Base-by-base conservation (phyloP, 495 filamentous ascomycete genomes). In the Annulohypoxylon maeteangense region DNA sequence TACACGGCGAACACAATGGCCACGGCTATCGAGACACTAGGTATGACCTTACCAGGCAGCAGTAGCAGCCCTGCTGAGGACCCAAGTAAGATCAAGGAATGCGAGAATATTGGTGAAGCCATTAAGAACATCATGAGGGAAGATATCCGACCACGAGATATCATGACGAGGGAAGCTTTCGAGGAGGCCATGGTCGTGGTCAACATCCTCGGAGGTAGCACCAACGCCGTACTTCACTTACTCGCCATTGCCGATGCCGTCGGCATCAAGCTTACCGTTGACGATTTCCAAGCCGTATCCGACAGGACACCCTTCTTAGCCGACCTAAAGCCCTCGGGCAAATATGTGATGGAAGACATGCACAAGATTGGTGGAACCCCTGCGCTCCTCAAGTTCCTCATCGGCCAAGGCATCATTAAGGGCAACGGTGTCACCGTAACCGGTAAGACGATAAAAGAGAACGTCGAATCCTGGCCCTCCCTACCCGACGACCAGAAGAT, bases 1-100 rank as follows among this genome's bases (percentile, higher is more conserved):
- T 99, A 99, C 84, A 99, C 95, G 16, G 95, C 95, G 60, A 99
- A 99, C 86, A 99, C 95, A 54, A 97, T 99, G 94, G 95, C 95
- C 48, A 91, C 91, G 4, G 94, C 94, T n/a, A 96, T 98, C 70
- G 95, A 99, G 81, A 88, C 90, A 36, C 93, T 99, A 87, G 95
- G 95, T 60, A 94, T 99, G 91, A 93, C 93, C 3, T 87, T 99
- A 29, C 93, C 95, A 11, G 95, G 96, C 4, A 97, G 93, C 27
- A 97, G 93, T 14, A 95, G 93, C 71, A 94, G 92, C 80, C 93
- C 95, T 20, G 95, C 95, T 56, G 93, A 95, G 75, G 94, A 93
- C 45, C 85, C 89, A 67, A 90, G 86, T 74, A 99, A 99, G 85
- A 84, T 91, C 69, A 81, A 91, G 16, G 95, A 99, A 81, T 99